Evolutionary conservation across 139 green algal genomes (phyloP), one percentile per base, ranked within the genome.

Genomic region (Chlorella sp.): DNA sequence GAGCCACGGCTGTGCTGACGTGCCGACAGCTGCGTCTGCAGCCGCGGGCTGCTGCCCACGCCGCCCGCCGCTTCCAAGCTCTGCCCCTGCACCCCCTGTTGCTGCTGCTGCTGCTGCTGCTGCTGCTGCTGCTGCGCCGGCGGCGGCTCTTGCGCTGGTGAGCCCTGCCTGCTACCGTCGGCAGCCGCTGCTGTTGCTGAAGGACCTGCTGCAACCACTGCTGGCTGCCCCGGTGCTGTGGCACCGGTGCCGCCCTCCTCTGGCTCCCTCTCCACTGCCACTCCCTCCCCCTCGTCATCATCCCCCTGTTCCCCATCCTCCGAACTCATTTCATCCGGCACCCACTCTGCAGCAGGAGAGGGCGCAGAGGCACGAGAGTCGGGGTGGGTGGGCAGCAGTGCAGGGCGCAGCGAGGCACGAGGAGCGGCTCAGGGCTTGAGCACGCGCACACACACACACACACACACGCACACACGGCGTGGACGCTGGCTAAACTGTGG

Each of bases 241-340:
- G 48, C 30, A 16, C 22, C 28, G 15, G 34, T 39, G 30, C 57
- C 82, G 9, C 26, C 82, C 19, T 32, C 57, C 36, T 76, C n/a
- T 48, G 82, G 48, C 48, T 11, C 48, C 19, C 26, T 32, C n/a
- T 48, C 66, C 84, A n/a, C 84, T 39, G 32, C 60, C 24, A 61
- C 60, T 15, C 26, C 61, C 68, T 81, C 39, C 3, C 12, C 84
- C 16, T 48, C 68, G 0, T 60, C 64, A 36, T 79, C 64, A 14
- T 42, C 68, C 21, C 57, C 39, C 85, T 22, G 21, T 39, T 57
- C 75, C 12, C 60, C 84, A 26, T 86, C 75, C 34, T 36, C 83
- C 9, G 60, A 83, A 36, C 77, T 92, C 60, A 89, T 57, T 37
- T 89, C 90, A 69, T 93, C 75, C 24, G 81, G 61, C 53, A 87